phyloP scores from a whole-genome alignment of 2,329 filamentous ascomycete genomes.

The Penicillium janthinellum region DNA sequence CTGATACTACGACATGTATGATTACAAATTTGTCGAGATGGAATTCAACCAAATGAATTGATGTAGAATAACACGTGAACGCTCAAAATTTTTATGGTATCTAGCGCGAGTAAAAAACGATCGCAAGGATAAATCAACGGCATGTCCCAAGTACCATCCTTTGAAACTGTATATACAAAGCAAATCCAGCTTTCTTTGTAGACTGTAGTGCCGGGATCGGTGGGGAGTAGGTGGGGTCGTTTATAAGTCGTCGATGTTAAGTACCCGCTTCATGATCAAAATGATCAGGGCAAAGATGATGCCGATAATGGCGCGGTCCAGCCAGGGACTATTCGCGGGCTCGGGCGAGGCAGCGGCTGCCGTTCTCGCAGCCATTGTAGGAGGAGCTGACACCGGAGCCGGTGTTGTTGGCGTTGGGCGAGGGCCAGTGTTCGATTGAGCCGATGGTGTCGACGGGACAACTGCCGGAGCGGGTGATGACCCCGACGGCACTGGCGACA shows the following conservation, averaged over 20 bases:
- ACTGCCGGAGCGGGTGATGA: not conserved
- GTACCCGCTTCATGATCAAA: slow-evolving; percentile 62
- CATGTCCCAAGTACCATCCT: slow-evolving; percentile 6
- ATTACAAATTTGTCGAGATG: not conserved
- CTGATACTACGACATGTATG: not conserved
- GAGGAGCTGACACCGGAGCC: not conserved
- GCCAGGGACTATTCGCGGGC: slow-evolving; percentile 60
- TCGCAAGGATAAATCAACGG: not conserved
- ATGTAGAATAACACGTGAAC: not conserved
- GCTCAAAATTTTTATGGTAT: slow-evolving; percentile 5
- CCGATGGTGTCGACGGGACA: not conserved
- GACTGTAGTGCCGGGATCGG: not conserved
- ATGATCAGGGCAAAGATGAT: slow-evolving; percentile 70
- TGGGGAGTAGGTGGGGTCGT: not conserved
- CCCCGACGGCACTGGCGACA: not conserved
- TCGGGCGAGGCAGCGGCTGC: slow-evolving; percentile 40
- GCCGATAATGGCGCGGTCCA: slow-evolving; percentile 78
- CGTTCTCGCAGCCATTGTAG: not conserved
- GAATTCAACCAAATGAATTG: not conserved
- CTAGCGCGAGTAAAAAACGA: not conserved
- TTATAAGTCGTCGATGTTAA: slow-evolving; percentile 28
- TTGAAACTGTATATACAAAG: not conserved
- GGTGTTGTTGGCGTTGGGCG: slow-evolving; percentile 4
- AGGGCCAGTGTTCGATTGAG: not conserved
- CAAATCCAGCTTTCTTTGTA: not conserved